Conservation (phyloP, 345 rosid genomes). For the Acer yangbiense region DNA sequence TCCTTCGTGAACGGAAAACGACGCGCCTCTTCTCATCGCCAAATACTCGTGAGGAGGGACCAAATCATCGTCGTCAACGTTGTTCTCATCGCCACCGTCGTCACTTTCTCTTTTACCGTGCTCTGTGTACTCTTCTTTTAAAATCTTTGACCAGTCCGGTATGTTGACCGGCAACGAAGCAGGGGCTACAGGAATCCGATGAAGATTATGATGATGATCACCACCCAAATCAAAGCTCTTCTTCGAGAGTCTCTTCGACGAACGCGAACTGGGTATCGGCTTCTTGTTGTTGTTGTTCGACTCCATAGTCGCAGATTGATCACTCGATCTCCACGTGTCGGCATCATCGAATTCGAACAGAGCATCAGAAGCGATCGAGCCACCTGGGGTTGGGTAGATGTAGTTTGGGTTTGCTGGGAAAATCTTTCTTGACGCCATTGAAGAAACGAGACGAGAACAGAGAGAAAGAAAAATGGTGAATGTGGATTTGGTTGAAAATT, state of each 20-base stretch:
- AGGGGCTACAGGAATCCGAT: conserved; percentile 13
- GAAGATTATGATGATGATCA: neutral
- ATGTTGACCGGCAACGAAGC: conserved; percentile 71
- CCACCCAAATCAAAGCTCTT: conserved; percentile 34
- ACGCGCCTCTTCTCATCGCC: conserved; percentile 58
- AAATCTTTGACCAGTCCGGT: conserved; percentile 86
- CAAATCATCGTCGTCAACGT: conserved; percentile 22
- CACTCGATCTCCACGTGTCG: conserved; percentile 41
- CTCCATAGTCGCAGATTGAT: conserved; percentile 22
- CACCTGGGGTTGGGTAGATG: conserved; percentile 43
- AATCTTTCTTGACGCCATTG: conserved; percentile 64
- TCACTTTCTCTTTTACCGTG: conserved; percentile 36
- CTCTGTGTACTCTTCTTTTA: conserved; percentile 42
- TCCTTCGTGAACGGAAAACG: conserved; percentile 56
- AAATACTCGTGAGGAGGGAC: conserved; percentile 65
- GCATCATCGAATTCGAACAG: conserved; percentile 65
- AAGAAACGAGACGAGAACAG: neutral
- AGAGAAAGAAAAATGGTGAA: neutral
- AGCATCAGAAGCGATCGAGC: conserved; percentile 17
- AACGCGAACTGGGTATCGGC: conserved; percentile 37
- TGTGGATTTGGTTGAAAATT: too few species aligned
- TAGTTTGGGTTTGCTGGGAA: conserved; percentile 42
- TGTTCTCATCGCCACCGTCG: conserved; percentile 26
- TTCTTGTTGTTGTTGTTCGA: conserved; percentile 24
- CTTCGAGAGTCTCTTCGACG: conserved; percentile 33